phyloP scores from a whole-genome alignment of 2,329 filamentous ascomycete species.

The Penicillium sp. region DNA sequence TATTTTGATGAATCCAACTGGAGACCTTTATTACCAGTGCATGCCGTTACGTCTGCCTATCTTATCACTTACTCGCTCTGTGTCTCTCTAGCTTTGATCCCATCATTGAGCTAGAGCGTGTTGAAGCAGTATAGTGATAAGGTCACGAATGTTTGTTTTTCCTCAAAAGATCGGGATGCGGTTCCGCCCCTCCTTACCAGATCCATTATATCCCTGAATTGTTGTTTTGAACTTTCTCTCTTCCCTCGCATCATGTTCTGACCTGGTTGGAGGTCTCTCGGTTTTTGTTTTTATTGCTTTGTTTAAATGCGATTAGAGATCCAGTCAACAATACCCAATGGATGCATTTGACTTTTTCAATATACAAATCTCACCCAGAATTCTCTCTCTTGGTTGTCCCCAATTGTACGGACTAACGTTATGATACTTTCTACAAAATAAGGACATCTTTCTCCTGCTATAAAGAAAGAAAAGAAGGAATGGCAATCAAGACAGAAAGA shows the following conservation, averaged over 20 bases:
- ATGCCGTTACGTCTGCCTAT: conserved; percentile 16
- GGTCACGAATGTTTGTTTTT: conserved; percentile 21
- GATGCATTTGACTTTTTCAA: conserved; percentile 14
- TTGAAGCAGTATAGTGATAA: conserved; percentile 15
- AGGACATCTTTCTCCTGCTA: background rate
- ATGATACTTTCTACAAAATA: background rate
- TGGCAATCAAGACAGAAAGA: background rate
- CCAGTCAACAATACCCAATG: conserved; percentile 23
- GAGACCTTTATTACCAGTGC: conserved; percentile 11
- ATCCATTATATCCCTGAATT: conserved; percentile 21
- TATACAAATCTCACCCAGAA: no score
- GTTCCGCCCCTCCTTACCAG: conserved; percentile 9
- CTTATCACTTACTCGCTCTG: background rate
- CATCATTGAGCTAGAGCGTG: background rate
- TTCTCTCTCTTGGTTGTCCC: no score
- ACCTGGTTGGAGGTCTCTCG: conserved; percentile 8
- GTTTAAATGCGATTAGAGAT: conserved; percentile 16
- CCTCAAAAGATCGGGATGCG: conserved; percentile 10
- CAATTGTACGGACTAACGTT: no score
- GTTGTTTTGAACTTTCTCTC: conserved; percentile 6
- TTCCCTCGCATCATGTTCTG: conserved; percentile 3
- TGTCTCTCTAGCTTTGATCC: background rate
- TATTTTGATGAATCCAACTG: conserved; percentile 14
- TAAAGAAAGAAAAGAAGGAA: background rate
- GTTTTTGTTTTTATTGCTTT: conserved; percentile 6